These are phyloP conservation scores for Punica granatum DNA, from an alignment of 345 rosid species.

Conservation along the genomic window DNA sequence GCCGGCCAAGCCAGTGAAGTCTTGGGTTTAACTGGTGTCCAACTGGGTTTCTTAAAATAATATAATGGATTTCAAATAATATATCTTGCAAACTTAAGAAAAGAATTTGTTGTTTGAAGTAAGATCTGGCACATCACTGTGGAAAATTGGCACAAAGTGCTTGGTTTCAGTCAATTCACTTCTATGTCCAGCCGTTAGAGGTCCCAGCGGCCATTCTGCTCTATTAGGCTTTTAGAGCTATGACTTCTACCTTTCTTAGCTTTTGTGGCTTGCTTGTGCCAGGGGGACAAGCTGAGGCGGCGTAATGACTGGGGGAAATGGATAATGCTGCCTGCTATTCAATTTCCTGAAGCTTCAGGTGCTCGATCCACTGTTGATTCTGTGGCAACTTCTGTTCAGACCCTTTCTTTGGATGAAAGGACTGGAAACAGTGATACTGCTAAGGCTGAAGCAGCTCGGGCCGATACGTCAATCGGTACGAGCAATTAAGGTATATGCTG, in stretches of 20 bases:
- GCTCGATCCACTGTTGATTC: slow-evolving; percentile 10
- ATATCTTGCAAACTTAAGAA: background rate
- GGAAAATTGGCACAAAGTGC: background rate
- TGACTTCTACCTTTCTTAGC: background rate
- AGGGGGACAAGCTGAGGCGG: slow-evolving; percentile 24
- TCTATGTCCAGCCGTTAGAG: background rate
- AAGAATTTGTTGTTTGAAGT: background rate
- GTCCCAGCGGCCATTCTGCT: too few relatives aligned
- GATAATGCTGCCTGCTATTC: slow-evolving; percentile 17
- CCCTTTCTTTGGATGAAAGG: slow-evolving; percentile 7
- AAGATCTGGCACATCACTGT: background rate
- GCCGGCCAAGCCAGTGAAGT: background rate
- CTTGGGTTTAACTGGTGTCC: background rate
- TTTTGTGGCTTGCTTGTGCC: background rate
- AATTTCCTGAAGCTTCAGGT: slow-evolving; percentile 7
- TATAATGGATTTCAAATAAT: background rate
- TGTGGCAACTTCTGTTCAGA: slow-evolving; percentile 5
- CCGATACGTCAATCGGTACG: background rate
- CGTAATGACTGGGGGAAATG: slow-evolving; percentile 20
- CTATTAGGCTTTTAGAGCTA: background rate
- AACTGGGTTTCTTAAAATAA: background rate
- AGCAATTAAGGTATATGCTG: slow-evolving; percentile 5
- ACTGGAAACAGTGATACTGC: slow-evolving; percentile 1
- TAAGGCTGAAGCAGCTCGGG: background rate
- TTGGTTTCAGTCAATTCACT: background rate